Percentiles rank a stretch among this genome's conserved stretches.
phyloP scores from a whole-genome alignment of 2,329 filamentous ascomycete species.

The Aspergillus tamarii region DNA sequence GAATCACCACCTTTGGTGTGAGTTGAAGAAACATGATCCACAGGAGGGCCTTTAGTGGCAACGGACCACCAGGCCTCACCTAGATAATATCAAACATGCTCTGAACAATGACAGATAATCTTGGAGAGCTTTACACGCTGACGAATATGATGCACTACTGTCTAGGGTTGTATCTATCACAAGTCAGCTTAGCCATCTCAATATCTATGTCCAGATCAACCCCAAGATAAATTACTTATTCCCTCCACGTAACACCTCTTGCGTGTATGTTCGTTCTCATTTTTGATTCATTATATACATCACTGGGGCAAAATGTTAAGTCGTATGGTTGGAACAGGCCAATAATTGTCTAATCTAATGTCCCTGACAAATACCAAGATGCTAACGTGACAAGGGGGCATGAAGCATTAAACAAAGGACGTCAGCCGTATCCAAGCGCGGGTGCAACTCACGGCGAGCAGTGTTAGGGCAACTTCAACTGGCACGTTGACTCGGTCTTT shows the following conservation, averaged over 20 bases:
- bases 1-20: neutral
- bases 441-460: constrained; percentile 2
- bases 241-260: neutral
- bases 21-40: neutral
- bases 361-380: constrained; percentile 1
- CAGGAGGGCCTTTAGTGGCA: neutral
- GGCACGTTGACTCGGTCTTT: neutral
- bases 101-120: too few relatives aligned
- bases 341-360: constrained; percentile 1
- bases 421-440: constrained; percentile 4
- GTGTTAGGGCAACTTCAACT: neutral
- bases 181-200: too few relatives aligned
- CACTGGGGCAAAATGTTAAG: neutral
- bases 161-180: too few relatives aligned
- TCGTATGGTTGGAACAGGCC: neutral
- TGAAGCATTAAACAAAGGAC: constrained; percentile 7
- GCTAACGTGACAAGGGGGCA: constrained; percentile 4
- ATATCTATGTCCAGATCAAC: neutral
- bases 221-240: neutral
- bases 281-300: constrained; percentile 21
- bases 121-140: too few relatives aligned
- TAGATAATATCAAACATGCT: too few relatives aligned
- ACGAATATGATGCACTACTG: too few relatives aligned
- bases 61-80: neutral
- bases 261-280: constrained; percentile 4